Conservation (phyloP, 1,284 basidiomycete genomes). For the Microbotryum lychnidis-dioicae region DNA sequence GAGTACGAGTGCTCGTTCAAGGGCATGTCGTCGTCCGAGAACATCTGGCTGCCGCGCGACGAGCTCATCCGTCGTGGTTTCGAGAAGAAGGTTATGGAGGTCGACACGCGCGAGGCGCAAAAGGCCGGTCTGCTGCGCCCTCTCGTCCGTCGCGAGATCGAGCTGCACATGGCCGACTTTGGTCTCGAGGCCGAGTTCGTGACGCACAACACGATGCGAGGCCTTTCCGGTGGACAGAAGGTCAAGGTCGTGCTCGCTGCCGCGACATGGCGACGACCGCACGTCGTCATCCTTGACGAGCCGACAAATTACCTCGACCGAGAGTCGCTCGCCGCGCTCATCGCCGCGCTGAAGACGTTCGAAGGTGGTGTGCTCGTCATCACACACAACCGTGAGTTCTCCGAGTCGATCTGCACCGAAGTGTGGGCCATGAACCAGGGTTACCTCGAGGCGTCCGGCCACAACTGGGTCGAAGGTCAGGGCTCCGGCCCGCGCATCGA, state of each 20-base stretch:
- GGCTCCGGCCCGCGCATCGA: constrained; percentile 81
- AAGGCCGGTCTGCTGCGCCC: constrained; percentile 91
- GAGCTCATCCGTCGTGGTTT: constrained; percentile 95
- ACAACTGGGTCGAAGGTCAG: constrained; percentile 76
- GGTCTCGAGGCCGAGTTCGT: constrained; percentile 95
- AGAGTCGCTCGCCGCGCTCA: constrained; percentile 92
- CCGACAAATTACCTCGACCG: constrained; percentile 87
- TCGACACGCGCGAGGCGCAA: constrained; percentile 95
- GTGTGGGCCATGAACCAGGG: constrained; percentile 49
- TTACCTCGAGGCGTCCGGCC: constrained; percentile 23
- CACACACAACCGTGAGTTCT: constrained; percentile 67
- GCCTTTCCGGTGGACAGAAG: constrained; percentile 98
- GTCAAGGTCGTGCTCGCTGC: constrained; percentile 99
- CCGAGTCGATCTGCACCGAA: constrained; percentile 72
- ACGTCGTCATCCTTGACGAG: constrained; percentile 95
- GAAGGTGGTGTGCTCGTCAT: constrained; percentile 78
- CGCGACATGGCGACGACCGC: constrained; percentile 95
- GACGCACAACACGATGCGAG: constrained; percentile 63
- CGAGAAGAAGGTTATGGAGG: constrained; percentile 87
- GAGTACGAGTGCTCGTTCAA: constrained; percentile 54
- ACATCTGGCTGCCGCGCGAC: constrained; percentile 92
- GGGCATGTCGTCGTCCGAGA: constrained; percentile 78
- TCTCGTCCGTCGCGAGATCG: constrained; percentile 93
- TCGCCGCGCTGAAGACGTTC: constrained; percentile 90
- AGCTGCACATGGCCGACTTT: constrained; percentile 94